These are phyloP conservation scores for Drechslera avenae DNA, from an alignment of 2,329 filamentous ascomycete species.

Conservation along the genomic window DNA sequence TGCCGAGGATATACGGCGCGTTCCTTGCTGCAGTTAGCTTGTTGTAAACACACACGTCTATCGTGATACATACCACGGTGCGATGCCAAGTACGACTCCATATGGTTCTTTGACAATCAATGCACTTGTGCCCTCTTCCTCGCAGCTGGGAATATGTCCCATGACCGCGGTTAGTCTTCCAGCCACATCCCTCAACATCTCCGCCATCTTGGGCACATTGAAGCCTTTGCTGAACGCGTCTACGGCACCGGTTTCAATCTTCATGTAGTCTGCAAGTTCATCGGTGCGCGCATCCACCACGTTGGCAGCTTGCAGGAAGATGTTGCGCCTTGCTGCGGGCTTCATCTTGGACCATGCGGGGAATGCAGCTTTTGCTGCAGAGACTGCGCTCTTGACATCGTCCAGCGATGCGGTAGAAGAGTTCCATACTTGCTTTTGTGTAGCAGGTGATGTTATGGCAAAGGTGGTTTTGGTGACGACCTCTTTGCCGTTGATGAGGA, in stretches of 20 bases:
- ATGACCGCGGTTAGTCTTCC: conserved; percentile 55
- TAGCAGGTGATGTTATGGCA: conserved; percentile 62
- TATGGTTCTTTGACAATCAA: conserved; percentile 76
- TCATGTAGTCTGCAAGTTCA: conserved; percentile 66
- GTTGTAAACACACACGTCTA: background rate
- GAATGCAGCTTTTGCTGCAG: conserved; percentile 70
- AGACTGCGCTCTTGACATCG: conserved; percentile 61
- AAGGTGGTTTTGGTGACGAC: conserved; percentile 57
- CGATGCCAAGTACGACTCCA: conserved; percentile 78
- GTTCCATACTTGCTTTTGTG: conserved; percentile 59
- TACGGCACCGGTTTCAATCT: conserved; percentile 61
- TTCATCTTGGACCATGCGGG: conserved; percentile 70
- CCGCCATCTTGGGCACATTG: conserved; percentile 49
- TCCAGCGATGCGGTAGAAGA: conserved; percentile 62
- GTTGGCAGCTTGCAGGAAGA: conserved; percentile 72
- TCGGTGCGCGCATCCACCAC: conserved; percentile 64
- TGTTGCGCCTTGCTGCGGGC: conserved; percentile 65
- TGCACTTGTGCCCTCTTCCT: conserved; percentile 60
- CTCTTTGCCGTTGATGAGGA: conserved; percentile 58
- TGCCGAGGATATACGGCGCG: conserved; percentile 55
- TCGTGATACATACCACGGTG: conserved; percentile 68
- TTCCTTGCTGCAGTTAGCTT: conserved; percentile 53
- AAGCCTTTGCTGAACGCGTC: conserved; percentile 47
- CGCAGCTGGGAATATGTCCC: conserved; percentile 56
- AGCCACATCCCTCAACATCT: conserved; percentile 59